A percentile compares a stretch with the other conserved stretches of the same genome.
Conservation (phyloP, 2,329 filamentous ascomycete species). For the Thelonectria rubi region DNA sequence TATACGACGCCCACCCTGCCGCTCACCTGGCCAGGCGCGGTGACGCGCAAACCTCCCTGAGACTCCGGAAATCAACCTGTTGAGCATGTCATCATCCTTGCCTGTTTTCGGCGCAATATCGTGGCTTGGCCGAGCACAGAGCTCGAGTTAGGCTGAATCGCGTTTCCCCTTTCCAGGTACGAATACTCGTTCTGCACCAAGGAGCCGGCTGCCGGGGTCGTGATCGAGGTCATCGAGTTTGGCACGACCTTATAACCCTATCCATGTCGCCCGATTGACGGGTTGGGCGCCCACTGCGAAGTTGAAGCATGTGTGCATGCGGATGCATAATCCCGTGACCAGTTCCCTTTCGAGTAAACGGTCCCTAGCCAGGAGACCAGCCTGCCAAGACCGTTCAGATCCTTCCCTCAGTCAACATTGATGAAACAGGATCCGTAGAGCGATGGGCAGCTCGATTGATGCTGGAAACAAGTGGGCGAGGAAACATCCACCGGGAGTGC, state of each 20-base stretch:
- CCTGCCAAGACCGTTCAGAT: conserved; percentile 7
- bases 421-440: conserved; percentile 13
- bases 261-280: conserved; percentile 15
- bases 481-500: conserved; percentile 21
- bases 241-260: conserved; percentile 13
- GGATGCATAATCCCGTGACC: conserved; percentile 4
- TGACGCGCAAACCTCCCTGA: conserved; percentile 24
- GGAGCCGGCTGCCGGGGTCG: conserved; percentile 10
- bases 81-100: conserved; percentile 24
- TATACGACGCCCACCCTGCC: conserved; percentile 12
- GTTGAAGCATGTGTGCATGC: conserved; percentile 5
- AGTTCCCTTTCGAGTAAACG: conserved; percentile 5
- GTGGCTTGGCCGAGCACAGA: conserved; percentile 32
- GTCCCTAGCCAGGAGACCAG: conserved; percentile 12
- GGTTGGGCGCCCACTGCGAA: conserved; percentile 18
- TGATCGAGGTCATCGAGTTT: conserved; percentile 13
- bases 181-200: not conserved
- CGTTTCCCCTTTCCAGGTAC: conserved; percentile 17
- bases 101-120: conserved; percentile 25
- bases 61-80: conserved; percentile 21
- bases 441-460: conserved; percentile 6
- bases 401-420: conserved; percentile 5
- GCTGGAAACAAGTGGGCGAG: conserved; percentile 9
- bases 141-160: conserved; percentile 24
- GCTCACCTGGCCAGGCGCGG: conserved; percentile 20